Evolutionary conservation across 495 filamentous ascomycete genomes (phyloP).

Genomic region (Neurospora africana): DNA sequence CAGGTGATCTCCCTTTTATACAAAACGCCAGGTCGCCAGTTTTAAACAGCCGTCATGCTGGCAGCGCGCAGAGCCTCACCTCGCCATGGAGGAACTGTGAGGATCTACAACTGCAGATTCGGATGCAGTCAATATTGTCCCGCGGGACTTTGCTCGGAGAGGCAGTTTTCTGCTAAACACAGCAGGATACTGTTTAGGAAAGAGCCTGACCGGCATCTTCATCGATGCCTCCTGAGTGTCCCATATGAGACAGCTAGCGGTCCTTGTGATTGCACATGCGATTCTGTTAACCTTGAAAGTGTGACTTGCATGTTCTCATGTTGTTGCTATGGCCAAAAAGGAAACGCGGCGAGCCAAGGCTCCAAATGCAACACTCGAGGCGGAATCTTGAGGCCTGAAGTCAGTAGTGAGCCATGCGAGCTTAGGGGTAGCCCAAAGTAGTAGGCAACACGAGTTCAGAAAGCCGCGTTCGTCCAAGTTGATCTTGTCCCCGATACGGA

Average conservation of each 20-base stretch:
- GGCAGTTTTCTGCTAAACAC: neutral
- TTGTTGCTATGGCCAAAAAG: neutral
- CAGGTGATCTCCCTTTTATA: neutral
- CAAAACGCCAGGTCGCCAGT: neutral
- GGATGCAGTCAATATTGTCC: neutral
- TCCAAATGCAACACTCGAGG: neutral
- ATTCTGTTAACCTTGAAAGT: neutral
- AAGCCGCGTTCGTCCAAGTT: neutral
- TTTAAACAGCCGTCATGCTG: neutral
- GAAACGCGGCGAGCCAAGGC: neutral
- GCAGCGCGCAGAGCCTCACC: neutral
- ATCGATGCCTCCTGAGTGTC: neutral
- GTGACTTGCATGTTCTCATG: neutral
- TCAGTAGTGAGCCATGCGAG: neutral
- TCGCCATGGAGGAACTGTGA: neutral
- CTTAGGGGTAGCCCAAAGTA: neutral
- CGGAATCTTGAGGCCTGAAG: neutral
- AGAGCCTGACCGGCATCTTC: neutral
- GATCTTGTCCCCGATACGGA: neutral
- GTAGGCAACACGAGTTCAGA: neutral
- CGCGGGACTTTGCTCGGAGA: neutral
- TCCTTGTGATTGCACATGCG: neutral
- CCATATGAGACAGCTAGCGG: neutral
- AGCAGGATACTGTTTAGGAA: neutral
- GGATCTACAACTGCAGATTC: neutral